These are phyloP conservation scores for Tranzscheliella williamsii DNA, from an alignment of 1,284 basidiomycete species.

Conservation along the genomic window DNA sequence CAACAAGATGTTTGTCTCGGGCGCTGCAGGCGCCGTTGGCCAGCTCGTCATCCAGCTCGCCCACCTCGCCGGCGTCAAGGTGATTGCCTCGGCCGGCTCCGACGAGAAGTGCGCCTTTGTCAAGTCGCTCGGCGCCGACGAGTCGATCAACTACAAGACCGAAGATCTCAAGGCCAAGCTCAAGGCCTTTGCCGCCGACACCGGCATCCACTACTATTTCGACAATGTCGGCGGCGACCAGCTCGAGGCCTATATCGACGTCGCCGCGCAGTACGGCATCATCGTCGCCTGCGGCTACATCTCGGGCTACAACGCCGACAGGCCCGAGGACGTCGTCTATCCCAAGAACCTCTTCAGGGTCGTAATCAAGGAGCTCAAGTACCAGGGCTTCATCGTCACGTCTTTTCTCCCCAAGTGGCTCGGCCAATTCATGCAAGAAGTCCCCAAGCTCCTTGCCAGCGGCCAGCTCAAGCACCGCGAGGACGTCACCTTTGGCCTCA, in stretches of 20 bases:
- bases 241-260: constrained; percentile 37
- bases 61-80: constrained; percentile 66
- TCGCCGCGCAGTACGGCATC: constrained; percentile 38
- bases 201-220: constrained; percentile 42
- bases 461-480: constrained; percentile 35
- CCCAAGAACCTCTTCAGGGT: constrained; percentile 45
- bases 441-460: constrained; percentile 32
- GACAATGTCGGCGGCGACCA: constrained; percentile 49
- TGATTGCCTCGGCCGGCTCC: constrained; percentile 80
- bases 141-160: constrained; percentile 82
- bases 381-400: constrained; percentile 34
- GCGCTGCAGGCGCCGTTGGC: constrained; percentile 51
- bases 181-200: constrained; percentile 30
- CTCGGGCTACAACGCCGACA: constrained; percentile 37
- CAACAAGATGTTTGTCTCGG: constrained; percentile 50
- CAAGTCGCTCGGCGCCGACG: constrained; percentile 79
- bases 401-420: constrained; percentile 32
- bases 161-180: constrained; percentile 63
- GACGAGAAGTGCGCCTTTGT: constrained; percentile 82
- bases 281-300: constrained; percentile 45
- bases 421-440: constrained; percentile 20
- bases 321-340: constrained; percentile 32
- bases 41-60: constrained; percentile 66
- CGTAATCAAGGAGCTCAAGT: constrained; percentile 34
- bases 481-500: constrained; percentile 38